Conservation (phyloP, 805 yeast species). For the Starmerella scarabaei region DNA sequence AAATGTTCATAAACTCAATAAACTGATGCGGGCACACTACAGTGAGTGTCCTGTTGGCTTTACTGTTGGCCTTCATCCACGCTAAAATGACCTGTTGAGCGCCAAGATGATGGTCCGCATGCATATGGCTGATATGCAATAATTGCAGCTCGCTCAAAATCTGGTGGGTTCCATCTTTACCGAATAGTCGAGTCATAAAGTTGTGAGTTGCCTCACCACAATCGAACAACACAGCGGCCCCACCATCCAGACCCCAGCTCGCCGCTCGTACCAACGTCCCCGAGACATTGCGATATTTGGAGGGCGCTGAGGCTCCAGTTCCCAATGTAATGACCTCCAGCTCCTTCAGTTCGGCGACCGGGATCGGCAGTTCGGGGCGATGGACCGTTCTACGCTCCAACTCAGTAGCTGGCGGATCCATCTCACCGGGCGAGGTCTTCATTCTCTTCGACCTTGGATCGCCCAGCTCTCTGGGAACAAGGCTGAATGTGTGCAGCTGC, state of each 20-base stretch:
- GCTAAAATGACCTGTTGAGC: slow-evolving; percentile 51
- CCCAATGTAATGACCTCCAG: slow-evolving; percentile 64
- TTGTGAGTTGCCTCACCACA: slow-evolving; percentile 95
- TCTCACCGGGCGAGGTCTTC: neutral
- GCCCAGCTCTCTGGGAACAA: slow-evolving; percentile 7
- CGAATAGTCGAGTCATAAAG: slow-evolving; percentile 48
- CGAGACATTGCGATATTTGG: slow-evolving; percentile 71
- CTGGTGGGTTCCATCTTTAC: slow-evolving; percentile 31
- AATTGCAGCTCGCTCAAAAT: slow-evolving; percentile 50
- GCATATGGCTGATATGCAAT: slow-evolving; percentile 74
- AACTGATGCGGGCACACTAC: slow-evolving; percentile 68
- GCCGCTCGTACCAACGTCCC: slow-evolving; percentile 70
- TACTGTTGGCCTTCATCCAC: slow-evolving; percentile 35
- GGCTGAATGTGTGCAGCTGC: slow-evolving; percentile 8
- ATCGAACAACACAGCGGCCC: slow-evolving; percentile 55
- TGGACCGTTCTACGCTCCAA: neutral
- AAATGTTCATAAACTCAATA: slow-evolving; percentile 51
- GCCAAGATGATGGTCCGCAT: slow-evolving; percentile 96
- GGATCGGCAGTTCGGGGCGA: neutral
- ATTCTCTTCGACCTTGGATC: neutral
- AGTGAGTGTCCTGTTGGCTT: slow-evolving; percentile 30
- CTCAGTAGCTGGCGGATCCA: neutral
- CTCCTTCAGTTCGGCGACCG: slow-evolving; percentile 12
- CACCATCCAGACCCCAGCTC: slow-evolving; percentile 8
- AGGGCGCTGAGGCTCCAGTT: slow-evolving; percentile 86